Base-by-base conservation (phyloP, 2,329 filamentous ascomycete species). In the Aspergillus transmontanensis region DNA sequence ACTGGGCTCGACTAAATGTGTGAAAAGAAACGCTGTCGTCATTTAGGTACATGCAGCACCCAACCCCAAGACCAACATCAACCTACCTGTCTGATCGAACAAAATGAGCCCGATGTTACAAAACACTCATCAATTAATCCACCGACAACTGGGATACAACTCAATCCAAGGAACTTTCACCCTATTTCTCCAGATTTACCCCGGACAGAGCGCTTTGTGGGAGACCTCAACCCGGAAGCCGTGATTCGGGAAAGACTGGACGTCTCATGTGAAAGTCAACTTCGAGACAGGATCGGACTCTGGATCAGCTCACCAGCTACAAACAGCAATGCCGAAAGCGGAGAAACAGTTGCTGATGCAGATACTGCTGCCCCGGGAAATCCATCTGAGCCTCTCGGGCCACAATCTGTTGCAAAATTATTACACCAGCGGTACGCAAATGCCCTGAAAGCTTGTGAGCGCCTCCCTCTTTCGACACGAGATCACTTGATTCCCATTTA, bases 211-310 rank as follows among this genome's bases (percentile, higher is more conserved):
- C 73, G 76, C 21, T 80, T 80, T 56, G 77, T 80, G 26, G 77
- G 78, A 34, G 76, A 80, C 58, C 69, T 79, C 2, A 80, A 79
- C 58, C 78, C 78, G 7, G 78, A 80, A 68, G 75, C 78, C 36
- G 69, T 78, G 7, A 76, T 80, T 60, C 70, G 73, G 21, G 76
- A 78, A 58, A 70, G 67, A 54, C 53, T 77, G 14, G 64, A 74
- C 51, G 72, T 67, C 26, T 50, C 70, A 9, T 62, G 61, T 26
- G 67, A 66, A 10, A 72, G 59, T 53, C 70, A 71, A 51, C 64
- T 72, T 55, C 68, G 73, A 21, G 71, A 73, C 64, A 72, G 68
- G 11, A 67, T 77, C 56, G 75, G 75, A 12, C 67, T 77, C 34
- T 76, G 74, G 74, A 72, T 77, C 51, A 74, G 67, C 50, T 70